Conservation (phyloP, 2,329 filamentous ascomycete species). For the Lachnellula occidentalis region DNA sequence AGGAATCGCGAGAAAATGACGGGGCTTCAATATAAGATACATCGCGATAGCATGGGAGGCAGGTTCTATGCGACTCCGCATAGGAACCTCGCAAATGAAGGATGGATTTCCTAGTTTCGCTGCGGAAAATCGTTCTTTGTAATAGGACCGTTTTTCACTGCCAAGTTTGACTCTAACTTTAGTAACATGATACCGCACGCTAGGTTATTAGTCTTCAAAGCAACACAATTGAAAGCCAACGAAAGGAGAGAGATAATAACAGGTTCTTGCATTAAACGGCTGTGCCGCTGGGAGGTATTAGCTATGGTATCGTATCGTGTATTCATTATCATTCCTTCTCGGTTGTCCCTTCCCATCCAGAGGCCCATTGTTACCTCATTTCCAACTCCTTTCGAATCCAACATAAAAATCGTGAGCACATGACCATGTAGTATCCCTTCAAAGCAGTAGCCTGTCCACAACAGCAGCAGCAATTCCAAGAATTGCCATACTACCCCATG, state of each 20-base stretch:
- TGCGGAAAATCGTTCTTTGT: too few relatives aligned
- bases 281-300: background rate
- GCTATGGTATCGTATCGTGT: background rate
- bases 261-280: background rate
- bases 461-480: constrained; percentile 15
- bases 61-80: too few relatives aligned
- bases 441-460: constrained; percentile 15
- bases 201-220: background rate
- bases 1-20: too few relatives aligned
- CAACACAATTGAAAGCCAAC: background rate
- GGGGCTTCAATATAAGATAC: too few relatives aligned
- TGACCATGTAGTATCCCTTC: background rate
- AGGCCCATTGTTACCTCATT: background rate
- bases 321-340: constrained; percentile 5
- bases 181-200: too few relatives aligned
- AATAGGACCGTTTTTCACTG: too few relatives aligned
- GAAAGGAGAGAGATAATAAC: background rate
- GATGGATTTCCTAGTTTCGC: too few relatives aligned
- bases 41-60: too few relatives aligned
- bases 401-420: background rate
- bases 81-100: too few relatives aligned
- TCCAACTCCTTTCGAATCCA: background rate
- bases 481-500: constrained; percentile 13
- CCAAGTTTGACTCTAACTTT: too few relatives aligned
- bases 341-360: background rate